A percentile compares a stretch with the other conserved stretches of the same genome.
Evolutionary conservation across 2,329 filamentous ascomycete genomes (phyloP).

Genomic region (Verruconis gallopava): DNA sequence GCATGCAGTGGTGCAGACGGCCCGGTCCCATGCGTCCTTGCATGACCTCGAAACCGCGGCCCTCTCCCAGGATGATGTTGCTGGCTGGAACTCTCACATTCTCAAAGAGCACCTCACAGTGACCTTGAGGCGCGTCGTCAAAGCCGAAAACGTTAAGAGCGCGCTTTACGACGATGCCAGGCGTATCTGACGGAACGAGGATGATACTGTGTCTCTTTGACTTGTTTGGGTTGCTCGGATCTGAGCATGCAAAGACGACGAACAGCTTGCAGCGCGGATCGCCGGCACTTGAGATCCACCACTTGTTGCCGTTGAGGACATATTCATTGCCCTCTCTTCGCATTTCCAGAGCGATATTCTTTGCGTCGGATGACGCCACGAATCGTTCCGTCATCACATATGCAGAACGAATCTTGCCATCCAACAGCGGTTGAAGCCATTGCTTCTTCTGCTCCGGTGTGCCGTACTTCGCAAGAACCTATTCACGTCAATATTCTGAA

Average conservation of each 20-base stretch:
- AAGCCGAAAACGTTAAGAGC: constrained; percentile 93
- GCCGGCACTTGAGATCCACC: constrained; percentile 95
- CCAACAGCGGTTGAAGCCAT: constrained; percentile 71
- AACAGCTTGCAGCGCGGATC: constrained; percentile 88
- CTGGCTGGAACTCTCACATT: constrained; percentile 76
- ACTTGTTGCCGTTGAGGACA: constrained; percentile 93
- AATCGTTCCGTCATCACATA: constrained; percentile 92
- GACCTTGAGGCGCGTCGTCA: constrained; percentile 92
- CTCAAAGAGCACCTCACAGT: constrained; percentile 80
- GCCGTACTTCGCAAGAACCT: constrained; percentile 77
- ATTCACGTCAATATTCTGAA: background rate
- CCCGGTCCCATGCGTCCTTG: constrained; percentile 92
- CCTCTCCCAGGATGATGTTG: constrained; percentile 85
- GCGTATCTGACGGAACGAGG: constrained; percentile 68
- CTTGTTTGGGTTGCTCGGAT: constrained; percentile 57
- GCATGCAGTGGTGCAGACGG: constrained; percentile 96
- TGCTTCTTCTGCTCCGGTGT: constrained; percentile 70
- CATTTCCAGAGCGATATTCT: constrained; percentile 80
- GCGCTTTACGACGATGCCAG: constrained; percentile 81
- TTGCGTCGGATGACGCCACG: constrained; percentile 79
- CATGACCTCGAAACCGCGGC: constrained; percentile 94
- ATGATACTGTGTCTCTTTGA: constrained; percentile 92
- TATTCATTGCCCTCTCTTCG: constrained; percentile 73
- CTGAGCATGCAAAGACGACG: constrained; percentile 91
- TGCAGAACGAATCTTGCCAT: constrained; percentile 74